Evolutionary conservation across 2,329 filamentous ascomycete genomes (phyloP).

Genomic region (Penicillium freii): DNA sequence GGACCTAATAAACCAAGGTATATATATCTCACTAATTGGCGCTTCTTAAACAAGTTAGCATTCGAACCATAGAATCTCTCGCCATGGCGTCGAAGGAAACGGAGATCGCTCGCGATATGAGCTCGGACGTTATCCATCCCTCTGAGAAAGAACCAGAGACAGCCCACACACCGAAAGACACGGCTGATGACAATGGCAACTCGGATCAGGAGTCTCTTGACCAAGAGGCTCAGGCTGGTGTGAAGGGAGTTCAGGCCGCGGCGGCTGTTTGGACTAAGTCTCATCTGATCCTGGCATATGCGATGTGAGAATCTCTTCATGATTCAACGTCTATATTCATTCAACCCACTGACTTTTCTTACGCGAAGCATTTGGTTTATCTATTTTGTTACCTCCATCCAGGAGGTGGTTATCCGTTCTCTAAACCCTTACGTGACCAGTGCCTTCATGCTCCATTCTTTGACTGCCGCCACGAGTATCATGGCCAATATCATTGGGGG

Average conservation of each 20-base stretch:
- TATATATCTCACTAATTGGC: not conserved
- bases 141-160: not conserved
- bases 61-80: not conserved
- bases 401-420: constrained; percentile 12
- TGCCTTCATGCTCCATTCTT: constrained; percentile 13
- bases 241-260: constrained; percentile 10
- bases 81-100: not conserved
- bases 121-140: not conserved
- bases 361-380: constrained; percentile 13
- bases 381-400: constrained; percentile 17
- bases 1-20: not conserved
- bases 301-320: constrained; percentile 1
- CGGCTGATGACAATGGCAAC: not conserved
- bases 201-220: constrained; percentile 7
- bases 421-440: constrained; percentile 17
- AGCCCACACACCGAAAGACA: not conserved
- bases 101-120: not conserved
- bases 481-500: constrained; percentile 12
- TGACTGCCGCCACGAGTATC: constrained; percentile 12
- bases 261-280: constrained; percentile 12
- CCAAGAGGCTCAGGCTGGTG: constrained; percentile 15
- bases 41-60: not conserved
- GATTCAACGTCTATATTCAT: not conserved
- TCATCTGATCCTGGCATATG: constrained; percentile 12
- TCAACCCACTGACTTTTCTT: not conserved